Conservation (phyloP, 331 rosid species). For the Ulmus americana region DNA sequence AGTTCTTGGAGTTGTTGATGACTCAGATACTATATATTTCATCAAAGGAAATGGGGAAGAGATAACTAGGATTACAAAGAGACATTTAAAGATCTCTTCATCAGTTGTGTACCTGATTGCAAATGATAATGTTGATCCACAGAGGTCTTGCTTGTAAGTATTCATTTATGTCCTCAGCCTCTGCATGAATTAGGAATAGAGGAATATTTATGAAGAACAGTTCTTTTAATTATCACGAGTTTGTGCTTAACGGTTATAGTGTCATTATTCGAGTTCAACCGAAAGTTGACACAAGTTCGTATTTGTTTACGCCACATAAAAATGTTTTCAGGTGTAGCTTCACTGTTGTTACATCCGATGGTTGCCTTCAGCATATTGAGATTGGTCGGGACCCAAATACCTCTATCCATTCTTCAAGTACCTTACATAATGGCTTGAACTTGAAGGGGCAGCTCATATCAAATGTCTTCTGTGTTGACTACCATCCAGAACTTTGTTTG, state of each 20-base stretch:
- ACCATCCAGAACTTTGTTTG: slow-evolving; percentile 55
- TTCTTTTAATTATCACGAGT: slow-evolving; percentile 17
- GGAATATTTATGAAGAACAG: slow-evolving; percentile 3
- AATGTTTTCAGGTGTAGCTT: slow-evolving; percentile 68
- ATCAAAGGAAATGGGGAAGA: slow-evolving; percentile 72
- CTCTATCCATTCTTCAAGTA: slow-evolving; percentile 35
- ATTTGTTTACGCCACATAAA: slow-evolving; percentile 26
- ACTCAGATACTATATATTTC: slow-evolving; percentile 62
- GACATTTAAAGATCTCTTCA: slow-evolving; percentile 53
- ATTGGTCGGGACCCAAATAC: slow-evolving; percentile 54
- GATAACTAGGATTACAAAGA: slow-evolving; percentile 52
- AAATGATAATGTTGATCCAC: slow-evolving; percentile 34
- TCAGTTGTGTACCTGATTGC: slow-evolving; percentile 58
- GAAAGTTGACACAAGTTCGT: slow-evolving; percentile 13
- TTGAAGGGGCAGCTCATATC: slow-evolving; percentile 34
- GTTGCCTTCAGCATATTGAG: slow-evolving; percentile 71
- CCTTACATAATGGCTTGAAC: slow-evolving; percentile 36
- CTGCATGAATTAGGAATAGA: slow-evolving; percentile 11
- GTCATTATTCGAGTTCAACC: slow-evolving; percentile 14
- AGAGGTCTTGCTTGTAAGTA: slow-evolving; percentile 57
- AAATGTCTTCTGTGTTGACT: slow-evolving; percentile 50
- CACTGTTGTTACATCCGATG: slow-evolving; percentile 59
- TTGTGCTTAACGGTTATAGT: slow-evolving; percentile 14
- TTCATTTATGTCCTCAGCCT: slow-evolving; percentile 9
- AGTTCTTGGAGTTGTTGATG: slow-evolving; percentile 79